These are phyloP conservation scores for Candida awuae DNA, from an alignment of 805 yeast genomes.

Conservation along the genomic window DNA sequence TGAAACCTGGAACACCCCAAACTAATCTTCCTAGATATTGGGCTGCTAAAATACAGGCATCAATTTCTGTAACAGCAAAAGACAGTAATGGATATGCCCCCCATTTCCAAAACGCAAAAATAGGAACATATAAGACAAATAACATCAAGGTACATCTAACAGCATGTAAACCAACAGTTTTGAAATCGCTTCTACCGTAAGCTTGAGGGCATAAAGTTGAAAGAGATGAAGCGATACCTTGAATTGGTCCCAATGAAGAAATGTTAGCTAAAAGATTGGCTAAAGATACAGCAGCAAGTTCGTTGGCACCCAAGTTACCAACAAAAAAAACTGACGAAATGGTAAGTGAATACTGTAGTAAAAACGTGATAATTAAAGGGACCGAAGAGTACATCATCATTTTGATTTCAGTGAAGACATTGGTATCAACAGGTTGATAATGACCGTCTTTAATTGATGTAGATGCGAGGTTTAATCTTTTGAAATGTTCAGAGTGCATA, in stretches of 20 bases:
- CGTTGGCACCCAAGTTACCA: conserved; percentile 53
- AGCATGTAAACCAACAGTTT: conserved; percentile 42
- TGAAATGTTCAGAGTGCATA: conserved; percentile 13
- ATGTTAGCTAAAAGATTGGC: conserved; percentile 51
- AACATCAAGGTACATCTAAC: conserved; percentile 44
- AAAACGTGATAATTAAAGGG: conserved; percentile 45
- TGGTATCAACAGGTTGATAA: conserved; percentile 36
- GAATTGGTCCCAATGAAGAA: conserved; percentile 47
- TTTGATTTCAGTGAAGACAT: conserved; percentile 28
- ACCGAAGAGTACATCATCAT: conserved; percentile 37
- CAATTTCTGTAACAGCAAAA: conserved; percentile 38
- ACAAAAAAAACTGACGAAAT: conserved; percentile 48
- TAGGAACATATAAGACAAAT: conserved; percentile 30
- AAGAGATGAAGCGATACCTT: conserved; percentile 49
- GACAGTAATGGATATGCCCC: conserved; percentile 27
- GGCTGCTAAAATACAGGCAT: conserved; percentile 40
- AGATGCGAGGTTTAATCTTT: conserved; percentile 14
- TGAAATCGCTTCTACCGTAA: conserved; percentile 45
- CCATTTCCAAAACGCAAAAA: conserved; percentile 35
- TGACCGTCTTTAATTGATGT: conserved; percentile 19
- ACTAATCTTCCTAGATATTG: conserved; percentile 38
- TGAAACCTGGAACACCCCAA: conserved; percentile 50
- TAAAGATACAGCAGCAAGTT: conserved; percentile 51
- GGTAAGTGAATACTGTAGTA: conserved; percentile 46
- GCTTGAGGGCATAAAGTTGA: conserved; percentile 58